phyloP scores from a whole-genome alignment of 306 rosid species.

The Prunus dulcis region DNA sequence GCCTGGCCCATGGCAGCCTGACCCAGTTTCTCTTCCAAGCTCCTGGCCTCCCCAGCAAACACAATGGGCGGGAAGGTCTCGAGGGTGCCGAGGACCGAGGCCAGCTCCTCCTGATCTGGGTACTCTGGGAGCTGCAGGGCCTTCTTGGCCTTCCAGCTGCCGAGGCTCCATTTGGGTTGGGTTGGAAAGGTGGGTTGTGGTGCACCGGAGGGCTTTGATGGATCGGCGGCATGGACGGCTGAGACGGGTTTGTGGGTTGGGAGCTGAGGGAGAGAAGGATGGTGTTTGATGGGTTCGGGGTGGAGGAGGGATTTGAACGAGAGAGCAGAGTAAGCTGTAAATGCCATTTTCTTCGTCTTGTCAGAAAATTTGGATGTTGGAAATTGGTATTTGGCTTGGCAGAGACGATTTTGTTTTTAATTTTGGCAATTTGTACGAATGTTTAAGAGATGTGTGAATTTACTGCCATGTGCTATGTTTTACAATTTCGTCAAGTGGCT shows the following conservation, averaged over 20 bases:
- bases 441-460: too few species aligned
- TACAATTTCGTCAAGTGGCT: too few species aligned
- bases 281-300: background rate
- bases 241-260: background rate
- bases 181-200: background rate
- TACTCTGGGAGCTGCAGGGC: background rate
- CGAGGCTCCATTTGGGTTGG: background rate
- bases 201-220: background rate
- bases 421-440: too few species aligned
- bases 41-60: background rate
- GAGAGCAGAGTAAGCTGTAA: background rate
- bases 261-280: background rate
- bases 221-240: background rate
- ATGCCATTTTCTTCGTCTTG: background rate
- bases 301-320: background rate
- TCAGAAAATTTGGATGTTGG: background rate
- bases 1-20: conserved; percentile 22
- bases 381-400: background rate
- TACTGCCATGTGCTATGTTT: too few species aligned
- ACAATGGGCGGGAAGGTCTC: background rate
- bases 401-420: too few species aligned
- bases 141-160: background rate
- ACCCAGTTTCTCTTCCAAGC: background rate
- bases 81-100: background rate
- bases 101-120: background rate